Conservation (phyloP, 768 basidiomycete genomes). For the Mrakia gelida region DNA sequence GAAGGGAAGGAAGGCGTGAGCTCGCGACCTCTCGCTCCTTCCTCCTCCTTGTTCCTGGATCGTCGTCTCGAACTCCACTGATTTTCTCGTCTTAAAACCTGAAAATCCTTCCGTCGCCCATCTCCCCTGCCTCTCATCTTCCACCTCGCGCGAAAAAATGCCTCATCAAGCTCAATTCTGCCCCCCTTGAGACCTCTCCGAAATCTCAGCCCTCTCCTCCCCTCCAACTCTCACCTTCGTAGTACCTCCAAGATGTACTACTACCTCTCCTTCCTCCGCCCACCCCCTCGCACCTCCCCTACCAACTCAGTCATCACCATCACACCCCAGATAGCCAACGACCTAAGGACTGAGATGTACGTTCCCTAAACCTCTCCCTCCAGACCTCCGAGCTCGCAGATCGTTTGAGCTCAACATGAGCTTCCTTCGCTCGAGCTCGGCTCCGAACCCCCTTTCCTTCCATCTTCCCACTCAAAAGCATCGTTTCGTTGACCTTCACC, state of each 20-base stretch:
- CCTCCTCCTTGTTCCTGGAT: no score
- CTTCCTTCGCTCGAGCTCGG: no score
- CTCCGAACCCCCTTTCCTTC: slow-evolving; percentile 31
- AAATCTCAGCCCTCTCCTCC: background rate
- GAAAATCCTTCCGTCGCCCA: no score
- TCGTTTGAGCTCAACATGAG: background rate
- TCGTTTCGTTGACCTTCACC: no score
- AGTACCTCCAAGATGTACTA: slow-evolving; percentile 64
- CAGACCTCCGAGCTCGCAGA: background rate
- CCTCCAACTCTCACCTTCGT: background rate
- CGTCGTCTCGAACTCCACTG: no score
- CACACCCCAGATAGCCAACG: slow-evolving; percentile 83
- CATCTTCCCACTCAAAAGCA: slow-evolving; percentile 20
- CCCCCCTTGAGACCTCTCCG: background rate
- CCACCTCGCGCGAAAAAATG: no score
- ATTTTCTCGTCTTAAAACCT: no score
- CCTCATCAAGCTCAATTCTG: no score
- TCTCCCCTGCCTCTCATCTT: no score
- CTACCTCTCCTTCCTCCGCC: slow-evolving; percentile 84
- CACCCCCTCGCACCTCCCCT: slow-evolving; percentile 59
- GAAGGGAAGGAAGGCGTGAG: no score
- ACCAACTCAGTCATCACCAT: slow-evolving; percentile 51
- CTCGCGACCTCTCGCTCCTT: no score
- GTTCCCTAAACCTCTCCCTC: slow-evolving; percentile 9
- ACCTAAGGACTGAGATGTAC: slow-evolving; percentile 69